Evolutionary conservation across 805 yeast genomes (phyloP).

Genomic region (Maudiozyma turicensis): DNA sequence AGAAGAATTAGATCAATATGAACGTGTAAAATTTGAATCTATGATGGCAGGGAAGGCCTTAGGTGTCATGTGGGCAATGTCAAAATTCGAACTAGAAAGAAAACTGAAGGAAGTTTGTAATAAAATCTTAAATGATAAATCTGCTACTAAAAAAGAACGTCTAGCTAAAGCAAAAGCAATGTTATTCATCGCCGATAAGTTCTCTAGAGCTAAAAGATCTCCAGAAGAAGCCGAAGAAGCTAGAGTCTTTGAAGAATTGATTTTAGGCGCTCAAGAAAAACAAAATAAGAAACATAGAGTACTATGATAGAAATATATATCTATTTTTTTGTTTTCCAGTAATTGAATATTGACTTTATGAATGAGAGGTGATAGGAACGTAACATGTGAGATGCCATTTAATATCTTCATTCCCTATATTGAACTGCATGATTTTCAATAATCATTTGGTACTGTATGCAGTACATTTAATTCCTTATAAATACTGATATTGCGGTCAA

Average conservation of each 20-base stretch:
- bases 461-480: too few relatives aligned
- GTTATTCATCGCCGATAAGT: constrained; percentile 58
- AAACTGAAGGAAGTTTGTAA: constrained; percentile 79
- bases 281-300: constrained; percentile 12
- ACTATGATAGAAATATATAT: not conserved
- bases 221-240: constrained; percentile 91
- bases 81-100: constrained; percentile 74
- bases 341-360: too few relatives aligned
- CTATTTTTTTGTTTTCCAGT: not conserved
- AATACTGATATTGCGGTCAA: too few relatives aligned
- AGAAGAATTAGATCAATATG: constrained; percentile 46
- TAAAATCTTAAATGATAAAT: constrained; percentile 59
- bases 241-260: constrained; percentile 79
- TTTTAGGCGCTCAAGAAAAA: constrained; percentile 71
- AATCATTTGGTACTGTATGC: too few relatives aligned
- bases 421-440: too few relatives aligned
- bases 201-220: constrained; percentile 59
- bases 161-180: constrained; percentile 72
- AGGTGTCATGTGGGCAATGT: constrained; percentile 93
- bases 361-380: too few relatives aligned
- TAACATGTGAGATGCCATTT: too few relatives aligned
- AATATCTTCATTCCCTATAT: too few relatives aligned
- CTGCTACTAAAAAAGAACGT: constrained; percentile 50
- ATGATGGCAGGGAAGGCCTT: constrained; percentile 78
- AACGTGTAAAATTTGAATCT: constrained; percentile 70